These are phyloP conservation scores for Hanseniaspora clermontiae DNA, from an alignment of 805 yeast genomes.

Conservation along the genomic window DNA sequence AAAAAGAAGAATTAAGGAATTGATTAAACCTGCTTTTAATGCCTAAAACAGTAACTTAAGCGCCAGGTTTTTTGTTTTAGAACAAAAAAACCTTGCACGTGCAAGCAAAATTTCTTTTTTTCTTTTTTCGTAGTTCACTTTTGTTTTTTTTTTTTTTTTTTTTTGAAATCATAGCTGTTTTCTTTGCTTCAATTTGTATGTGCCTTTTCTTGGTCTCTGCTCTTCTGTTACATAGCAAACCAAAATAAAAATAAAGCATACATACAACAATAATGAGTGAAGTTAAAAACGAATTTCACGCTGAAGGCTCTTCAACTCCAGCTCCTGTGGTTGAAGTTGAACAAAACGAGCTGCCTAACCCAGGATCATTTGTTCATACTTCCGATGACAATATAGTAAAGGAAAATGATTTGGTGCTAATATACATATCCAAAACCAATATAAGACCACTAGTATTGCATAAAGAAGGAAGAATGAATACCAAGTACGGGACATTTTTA, in stretches of 20 bases:
- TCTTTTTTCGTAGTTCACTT: neutral
- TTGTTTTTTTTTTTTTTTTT: neutral
- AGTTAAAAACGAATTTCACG: neutral
- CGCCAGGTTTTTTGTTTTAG: neutral
- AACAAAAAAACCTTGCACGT: too few species aligned
- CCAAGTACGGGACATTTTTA: slow-evolving; percentile 82
- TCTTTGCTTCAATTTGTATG: too few species aligned
- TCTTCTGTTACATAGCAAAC: too few species aligned
- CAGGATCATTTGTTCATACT: slow-evolving; percentile 29
- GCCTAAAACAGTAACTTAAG: neutral
- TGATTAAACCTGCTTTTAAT: neutral
- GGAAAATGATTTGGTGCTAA: slow-evolving; percentile 78
- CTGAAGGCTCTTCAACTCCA: slow-evolving; percentile 4
- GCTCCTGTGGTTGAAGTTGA: neutral
- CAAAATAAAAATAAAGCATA: too few species aligned
- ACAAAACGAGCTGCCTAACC: neutral
- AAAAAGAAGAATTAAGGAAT: neutral
- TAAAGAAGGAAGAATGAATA: slow-evolving; percentile 52
- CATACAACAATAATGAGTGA: neutral
- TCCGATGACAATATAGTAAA: slow-evolving; percentile 54
- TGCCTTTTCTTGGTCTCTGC: too few species aligned
- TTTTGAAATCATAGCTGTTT: neutral
- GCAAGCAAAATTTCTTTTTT: neutral
- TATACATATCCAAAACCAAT: slow-evolving; percentile 69
- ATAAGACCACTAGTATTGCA: slow-evolving; percentile 61